phyloP scores from a whole-genome alignment of 192 early-diverging fungal genomes.

The Coemansia sp. region DNA sequence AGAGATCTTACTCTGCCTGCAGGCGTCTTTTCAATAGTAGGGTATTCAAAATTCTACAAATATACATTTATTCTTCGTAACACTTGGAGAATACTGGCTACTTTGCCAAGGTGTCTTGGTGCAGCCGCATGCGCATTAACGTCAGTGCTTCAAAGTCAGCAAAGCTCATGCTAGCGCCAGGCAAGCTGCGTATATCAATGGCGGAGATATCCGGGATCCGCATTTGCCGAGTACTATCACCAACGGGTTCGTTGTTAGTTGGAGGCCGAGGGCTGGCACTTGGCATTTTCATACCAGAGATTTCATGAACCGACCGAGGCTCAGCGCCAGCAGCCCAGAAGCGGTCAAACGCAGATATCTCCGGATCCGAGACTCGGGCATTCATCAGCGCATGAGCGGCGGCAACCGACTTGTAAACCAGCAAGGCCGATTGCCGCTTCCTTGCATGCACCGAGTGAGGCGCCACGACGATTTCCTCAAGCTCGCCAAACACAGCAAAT shows the following conservation, averaged over 20 bases:
- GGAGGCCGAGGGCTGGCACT: neutral
- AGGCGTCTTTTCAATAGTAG: neutral
- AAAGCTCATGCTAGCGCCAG: constrained; percentile 37
- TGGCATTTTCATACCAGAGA: neutral
- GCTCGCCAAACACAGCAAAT: constrained; percentile 37
- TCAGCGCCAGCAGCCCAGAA: constrained; percentile 41
- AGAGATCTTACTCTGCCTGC: no score
- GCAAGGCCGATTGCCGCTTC: constrained; percentile 30
- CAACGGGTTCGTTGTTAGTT: neutral
- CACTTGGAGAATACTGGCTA: neutral
- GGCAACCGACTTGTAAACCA: constrained; percentile 42
- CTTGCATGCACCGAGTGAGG: constrained; percentile 11
- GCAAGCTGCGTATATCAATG: constrained; percentile 36
- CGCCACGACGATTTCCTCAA: constrained; percentile 51
- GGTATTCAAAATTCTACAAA: neutral
- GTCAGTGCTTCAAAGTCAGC: constrained; percentile 51
- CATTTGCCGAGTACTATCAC: neutral
- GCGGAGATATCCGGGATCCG: constrained; percentile 25
- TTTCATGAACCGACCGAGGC: constrained; percentile 29
- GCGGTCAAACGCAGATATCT: constrained; percentile 19
- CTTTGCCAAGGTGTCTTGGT: constrained; percentile 13
- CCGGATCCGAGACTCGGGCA: constrained; percentile 10
- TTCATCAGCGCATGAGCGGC: constrained; percentile 49
- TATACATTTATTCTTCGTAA: neutral
- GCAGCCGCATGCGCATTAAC: constrained; percentile 48